phyloP scores from a whole-genome alignment of 2,329 filamentous ascomycete species.

The Paecilomyces fulvus region DNA sequence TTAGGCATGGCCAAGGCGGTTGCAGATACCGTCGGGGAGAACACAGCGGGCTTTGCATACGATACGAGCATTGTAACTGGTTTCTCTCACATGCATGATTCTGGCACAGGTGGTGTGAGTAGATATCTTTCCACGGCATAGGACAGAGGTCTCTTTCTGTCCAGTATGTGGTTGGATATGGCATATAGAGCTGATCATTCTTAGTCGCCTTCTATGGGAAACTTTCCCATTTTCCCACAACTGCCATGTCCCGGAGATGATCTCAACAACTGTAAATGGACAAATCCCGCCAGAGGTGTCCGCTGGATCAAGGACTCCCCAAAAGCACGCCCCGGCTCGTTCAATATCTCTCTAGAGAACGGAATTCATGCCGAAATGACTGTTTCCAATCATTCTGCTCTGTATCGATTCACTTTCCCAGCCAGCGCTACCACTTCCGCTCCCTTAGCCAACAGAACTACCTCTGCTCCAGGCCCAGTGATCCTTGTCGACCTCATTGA shows the following conservation, averaged over 20 bases:
- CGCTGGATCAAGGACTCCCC: slow-evolving; percentile 45
- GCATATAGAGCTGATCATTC: slow-evolving; percentile 10
- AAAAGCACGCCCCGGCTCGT: slow-evolving; percentile 56
- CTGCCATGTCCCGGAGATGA: slow-evolving; percentile 52
- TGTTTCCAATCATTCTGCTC: slow-evolving; percentile 53
- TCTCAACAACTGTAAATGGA: slow-evolving; percentile 54
- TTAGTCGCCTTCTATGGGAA: slow-evolving; percentile 55
- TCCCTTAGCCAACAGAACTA: slow-evolving; percentile 41
- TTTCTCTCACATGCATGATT: slow-evolving; percentile 47
- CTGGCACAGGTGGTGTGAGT: slow-evolving; percentile 41
- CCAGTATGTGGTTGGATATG: slow-evolving; percentile 1
- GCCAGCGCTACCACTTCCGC: slow-evolving; percentile 15
- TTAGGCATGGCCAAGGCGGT: slow-evolving; percentile 48
- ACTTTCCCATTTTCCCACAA: slow-evolving; percentile 65
- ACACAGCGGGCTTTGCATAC: slow-evolving; percentile 50
- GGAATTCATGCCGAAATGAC: slow-evolving; percentile 60
- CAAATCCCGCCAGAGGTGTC: slow-evolving; percentile 43
- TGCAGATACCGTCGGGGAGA: slow-evolving; percentile 45
- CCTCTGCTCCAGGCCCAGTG: slow-evolving; percentile 42
- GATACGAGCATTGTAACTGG: slow-evolving; percentile 44
- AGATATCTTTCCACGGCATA: not conserved
- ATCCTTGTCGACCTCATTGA: slow-evolving; percentile 60
- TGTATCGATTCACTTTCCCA: slow-evolving; percentile 60
- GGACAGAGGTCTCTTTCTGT: not conserved
- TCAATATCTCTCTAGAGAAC: slow-evolving; percentile 51